Evolutionary conservation across 148 eudicot genomes (phyloP).

Genomic region (Heliosperma pusillum): DNA sequence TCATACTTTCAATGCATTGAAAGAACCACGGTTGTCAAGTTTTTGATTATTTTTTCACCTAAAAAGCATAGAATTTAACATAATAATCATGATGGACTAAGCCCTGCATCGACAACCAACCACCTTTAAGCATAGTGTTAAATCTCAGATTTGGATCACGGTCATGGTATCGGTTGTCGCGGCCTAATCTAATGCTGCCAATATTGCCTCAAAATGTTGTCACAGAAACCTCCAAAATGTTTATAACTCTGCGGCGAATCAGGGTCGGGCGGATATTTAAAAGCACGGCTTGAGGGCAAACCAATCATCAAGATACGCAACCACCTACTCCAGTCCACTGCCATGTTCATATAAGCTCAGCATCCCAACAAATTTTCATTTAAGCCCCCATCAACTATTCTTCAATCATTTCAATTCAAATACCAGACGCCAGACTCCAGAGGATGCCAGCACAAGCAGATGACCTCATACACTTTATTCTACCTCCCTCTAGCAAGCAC

Average conservation of each 20-base stretch:
- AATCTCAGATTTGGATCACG: too few species aligned
- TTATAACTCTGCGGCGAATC: too few species aligned
- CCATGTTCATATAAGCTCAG: too few species aligned
- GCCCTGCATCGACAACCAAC: neutral
- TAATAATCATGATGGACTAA: neutral
- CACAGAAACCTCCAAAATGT: too few species aligned
- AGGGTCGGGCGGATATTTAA: too few species aligned
- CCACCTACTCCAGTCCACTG: too few species aligned
- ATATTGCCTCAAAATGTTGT: too few species aligned
- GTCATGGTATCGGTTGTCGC: too few species aligned
- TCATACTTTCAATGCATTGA: neutral
- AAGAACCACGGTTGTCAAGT: neutral
- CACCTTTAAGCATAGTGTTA: too few species aligned
- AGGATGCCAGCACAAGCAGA: neutral
- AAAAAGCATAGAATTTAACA: neutral
- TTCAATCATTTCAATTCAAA: neutral
- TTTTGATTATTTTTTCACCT: neutral
- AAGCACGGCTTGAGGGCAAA: too few species aligned
- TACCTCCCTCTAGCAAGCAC: neutral
- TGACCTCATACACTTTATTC: neutral
- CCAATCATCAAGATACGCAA: too few species aligned
- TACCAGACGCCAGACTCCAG: neutral
- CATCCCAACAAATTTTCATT: slow-evolving; percentile 2
- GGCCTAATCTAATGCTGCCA: too few species aligned
- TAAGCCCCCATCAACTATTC: neutral